These are phyloP conservation scores for Vitis riparia DNA, from an alignment of 164 flowering plant genomes.

Conservation along the genomic window DNA sequence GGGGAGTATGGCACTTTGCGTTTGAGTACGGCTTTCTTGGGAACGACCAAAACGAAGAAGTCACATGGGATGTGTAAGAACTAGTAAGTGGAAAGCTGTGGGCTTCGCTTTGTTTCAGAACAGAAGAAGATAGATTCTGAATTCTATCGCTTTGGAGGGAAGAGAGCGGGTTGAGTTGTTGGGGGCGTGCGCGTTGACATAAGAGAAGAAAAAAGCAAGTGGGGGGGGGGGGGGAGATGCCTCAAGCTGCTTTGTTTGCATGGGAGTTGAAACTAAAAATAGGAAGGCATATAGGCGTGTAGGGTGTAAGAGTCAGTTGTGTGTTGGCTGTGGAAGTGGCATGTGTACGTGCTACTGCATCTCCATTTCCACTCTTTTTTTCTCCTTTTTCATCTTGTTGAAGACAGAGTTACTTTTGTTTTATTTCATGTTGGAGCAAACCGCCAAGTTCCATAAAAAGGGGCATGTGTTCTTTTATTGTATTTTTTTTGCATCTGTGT, in stretches of 20 bases:
- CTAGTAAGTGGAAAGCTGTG: neutral
- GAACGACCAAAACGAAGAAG: constrained; percentile 1
- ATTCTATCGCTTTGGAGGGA: neutral
- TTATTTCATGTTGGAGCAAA: too few relatives aligned
- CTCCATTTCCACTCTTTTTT: constrained; percentile 20
- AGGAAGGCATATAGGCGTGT: too few relatives aligned
- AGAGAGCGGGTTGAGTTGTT: neutral
- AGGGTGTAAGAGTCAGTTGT: neutral
- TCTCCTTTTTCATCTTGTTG: neutral
- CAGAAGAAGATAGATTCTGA: neutral
- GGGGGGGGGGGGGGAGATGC: too few relatives aligned
- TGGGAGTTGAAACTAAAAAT: too few relatives aligned
- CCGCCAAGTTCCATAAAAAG: too few relatives aligned
- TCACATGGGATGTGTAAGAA: neutral
- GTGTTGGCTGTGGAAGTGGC: neutral
- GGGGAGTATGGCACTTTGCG: constrained; percentile 4
- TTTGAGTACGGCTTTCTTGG: constrained; percentile 11
- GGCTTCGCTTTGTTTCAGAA: neutral
- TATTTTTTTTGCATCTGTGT: too few relatives aligned
- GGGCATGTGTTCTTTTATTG: too few relatives aligned
- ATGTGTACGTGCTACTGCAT: constrained; percentile 22
- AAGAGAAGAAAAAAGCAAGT: too few relatives aligned
- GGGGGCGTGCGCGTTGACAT: constrained; percentile 9
- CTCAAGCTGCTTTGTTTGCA: too few relatives aligned
- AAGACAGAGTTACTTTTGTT: too few relatives aligned